Base-by-base conservation (phyloP, 257 asterid genomes). In the Solanum clarkiae region DNA sequence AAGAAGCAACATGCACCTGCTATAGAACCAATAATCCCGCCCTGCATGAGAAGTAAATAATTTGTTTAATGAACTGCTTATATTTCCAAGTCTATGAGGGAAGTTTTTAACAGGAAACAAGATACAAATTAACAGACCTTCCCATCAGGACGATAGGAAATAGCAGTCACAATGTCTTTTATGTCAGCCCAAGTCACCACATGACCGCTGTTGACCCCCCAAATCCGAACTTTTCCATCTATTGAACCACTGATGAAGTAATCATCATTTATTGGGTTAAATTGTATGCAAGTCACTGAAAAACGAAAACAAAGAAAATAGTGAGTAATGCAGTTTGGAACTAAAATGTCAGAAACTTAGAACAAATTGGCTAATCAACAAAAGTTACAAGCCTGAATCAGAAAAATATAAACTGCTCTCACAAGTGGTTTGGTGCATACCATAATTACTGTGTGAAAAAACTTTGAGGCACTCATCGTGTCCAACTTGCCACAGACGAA, bases 161-260 rank as follows among this genome's bases (percentile, higher is more conserved):
- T 91, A 45, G 98, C 99, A 71, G 98, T 93, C 55, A 97, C 92
- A 86, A 95, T 95, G 88, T 95, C 99, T 91, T 86, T 94, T 20
- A 89, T 87, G 87, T 97, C 98, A 2, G 86, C 82, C 99, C 99
- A 97, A 74, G 91, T 92, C 85, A 94, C 93, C 88, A 97, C 99
- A 84, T 94, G 95, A 84, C 93, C 75, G 79, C 93, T 89, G 69
- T 71, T 88, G 40, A 92, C 88, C 10, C 85, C 88, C 99, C 99
- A 97, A 84, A 97, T 92, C 26, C 99, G 97, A 79, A 94, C 92
- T 89, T 97, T 97, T 70, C 99, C 99, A 62, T 97, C 99, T 80
- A 97, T 92, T n/a, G 99, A 95, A 71, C 99, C 98, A 87, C 98
- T 97, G 88, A 97, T 83, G 91, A 97, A 97, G 89, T 86, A 91